phyloP scores from a whole-genome alignment of 2,329 filamentous ascomycete species.

The Didymella pomorum region DNA sequence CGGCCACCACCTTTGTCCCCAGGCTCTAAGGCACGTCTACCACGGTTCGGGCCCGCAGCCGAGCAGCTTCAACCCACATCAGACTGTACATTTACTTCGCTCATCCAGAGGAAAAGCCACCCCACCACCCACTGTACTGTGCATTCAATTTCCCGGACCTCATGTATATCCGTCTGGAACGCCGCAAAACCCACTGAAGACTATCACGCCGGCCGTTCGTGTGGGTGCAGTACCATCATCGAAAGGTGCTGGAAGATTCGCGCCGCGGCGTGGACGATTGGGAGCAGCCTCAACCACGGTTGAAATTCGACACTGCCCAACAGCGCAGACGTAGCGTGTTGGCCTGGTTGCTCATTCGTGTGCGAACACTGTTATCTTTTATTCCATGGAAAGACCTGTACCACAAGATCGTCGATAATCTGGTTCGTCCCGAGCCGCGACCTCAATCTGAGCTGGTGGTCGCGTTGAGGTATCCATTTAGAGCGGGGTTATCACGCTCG shows the following conservation, averaged over 20 bases:
- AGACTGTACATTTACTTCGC: background rate
- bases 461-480: background rate
- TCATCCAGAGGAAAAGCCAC: background rate
- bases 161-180: constrained; percentile 12
- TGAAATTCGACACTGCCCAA: constrained; percentile 8
- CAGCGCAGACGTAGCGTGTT: constrained; percentile 13
- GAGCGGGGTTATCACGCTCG: constrained; percentile 14
- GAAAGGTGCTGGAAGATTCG: constrained; percentile 3
- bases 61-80: constrained; percentile 18
- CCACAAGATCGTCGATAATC: constrained; percentile 7
- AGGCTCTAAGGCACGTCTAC: constrained; percentile 23
- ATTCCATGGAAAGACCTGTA: constrained; percentile 3
- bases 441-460: constrained; percentile 6
- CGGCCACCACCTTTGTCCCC: constrained; percentile 27
- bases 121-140: background rate
- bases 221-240: background rate
- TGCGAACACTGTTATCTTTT: constrained; percentile 3
- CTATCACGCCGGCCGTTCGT: constrained; percentile 9
- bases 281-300: constrained; percentile 11
- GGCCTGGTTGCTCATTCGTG: constrained; percentile 11
- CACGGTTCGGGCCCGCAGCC: constrained; percentile 31
- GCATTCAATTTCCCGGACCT: background rate
- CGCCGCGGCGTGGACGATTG: constrained; percentile 6
- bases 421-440: constrained; percentile 8
- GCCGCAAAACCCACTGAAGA: constrained; percentile 12